A percentile compares a stretch with the other conserved stretches of the same genome.
phyloP scores from a whole-genome alignment of 1,284 basidiomycete genomes.

The Coniferiporia sulphurascens region DNA sequence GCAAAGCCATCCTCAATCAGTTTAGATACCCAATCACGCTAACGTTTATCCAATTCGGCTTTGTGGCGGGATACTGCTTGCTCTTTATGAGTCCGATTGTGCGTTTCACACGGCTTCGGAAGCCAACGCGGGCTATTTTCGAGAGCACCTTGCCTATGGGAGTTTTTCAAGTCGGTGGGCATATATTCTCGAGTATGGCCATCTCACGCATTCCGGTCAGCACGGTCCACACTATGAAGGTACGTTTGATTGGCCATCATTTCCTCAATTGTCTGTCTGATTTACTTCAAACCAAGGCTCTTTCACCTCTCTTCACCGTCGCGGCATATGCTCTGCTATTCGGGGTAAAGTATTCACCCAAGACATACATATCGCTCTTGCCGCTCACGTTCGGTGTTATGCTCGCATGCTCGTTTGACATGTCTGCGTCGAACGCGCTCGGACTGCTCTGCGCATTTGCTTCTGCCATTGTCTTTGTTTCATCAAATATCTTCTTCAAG shows the following conservation, averaged over 20 bases:
- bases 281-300: slow-evolving; percentile 52
- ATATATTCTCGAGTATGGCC: slow-evolving; percentile 95
- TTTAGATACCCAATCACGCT: slow-evolving; percentile 88
- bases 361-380: slow-evolving; percentile 92
- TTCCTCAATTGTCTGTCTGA: background rate
- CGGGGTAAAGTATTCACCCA: slow-evolving; percentile 85
- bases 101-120: slow-evolving; percentile 61
- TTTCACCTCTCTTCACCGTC: slow-evolving; percentile 96
- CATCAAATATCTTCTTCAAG: slow-evolving; percentile 99
- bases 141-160: slow-evolving; percentile 87
- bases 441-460: slow-evolving; percentile 91
- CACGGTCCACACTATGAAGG: slow-evolving; percentile 99
- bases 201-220: slow-evolving; percentile 95
- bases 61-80: slow-evolving; percentile 84
- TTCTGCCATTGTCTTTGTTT: slow-evolving; percentile 93
- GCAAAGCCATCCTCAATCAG: slow-evolving; percentile 82
- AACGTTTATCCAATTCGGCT: slow-evolving; percentile 97
- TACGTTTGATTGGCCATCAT: slow-evolving; percentile 33
- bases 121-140: slow-evolving; percentile 71
- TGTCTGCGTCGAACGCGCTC: slow-evolving; percentile 77
- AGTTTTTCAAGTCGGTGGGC: slow-evolving; percentile 92
- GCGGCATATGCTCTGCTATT: slow-evolving; percentile 91
- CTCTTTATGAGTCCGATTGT: slow-evolving; percentile 73
- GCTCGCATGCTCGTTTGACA: slow-evolving; percentile 93
- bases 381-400: slow-evolving; percentile 96